Conservation (phyloP, 495 filamentous ascomycete genomes). For the Penicillium cinerascens region DNA sequence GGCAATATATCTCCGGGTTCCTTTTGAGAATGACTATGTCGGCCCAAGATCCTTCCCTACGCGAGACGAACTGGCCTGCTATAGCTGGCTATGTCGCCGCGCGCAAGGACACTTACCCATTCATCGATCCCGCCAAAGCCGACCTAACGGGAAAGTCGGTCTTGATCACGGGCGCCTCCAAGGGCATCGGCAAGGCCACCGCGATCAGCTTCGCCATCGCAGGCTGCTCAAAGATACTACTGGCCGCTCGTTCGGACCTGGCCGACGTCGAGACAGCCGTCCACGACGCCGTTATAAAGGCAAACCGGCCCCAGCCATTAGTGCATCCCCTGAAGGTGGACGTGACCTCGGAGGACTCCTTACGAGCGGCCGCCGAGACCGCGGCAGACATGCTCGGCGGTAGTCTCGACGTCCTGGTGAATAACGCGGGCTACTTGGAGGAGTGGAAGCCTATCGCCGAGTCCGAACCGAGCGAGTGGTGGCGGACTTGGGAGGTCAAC, state of each 20-base stretch:
- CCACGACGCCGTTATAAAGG: constrained; percentile 30
- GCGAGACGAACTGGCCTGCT: too few species aligned
- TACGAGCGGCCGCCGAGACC: constrained; percentile 28
- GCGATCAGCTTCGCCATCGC: constrained; percentile 44
- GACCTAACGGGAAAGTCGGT: constrained; percentile 37
- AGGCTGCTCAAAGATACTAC: constrained; percentile 41
- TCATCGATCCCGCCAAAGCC: constrained; percentile 28
- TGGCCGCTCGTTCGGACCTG: constrained; percentile 44
- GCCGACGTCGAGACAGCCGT: constrained; percentile 32
- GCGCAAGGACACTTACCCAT: constrained; percentile 42
- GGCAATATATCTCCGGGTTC: too few species aligned
- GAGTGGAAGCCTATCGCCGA: constrained; percentile 36
- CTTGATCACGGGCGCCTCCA: constrained; percentile 49
- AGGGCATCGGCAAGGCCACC: constrained; percentile 45
- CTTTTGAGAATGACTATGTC: too few species aligned
- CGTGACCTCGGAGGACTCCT: constrained; percentile 34
- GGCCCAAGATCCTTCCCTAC: too few species aligned
- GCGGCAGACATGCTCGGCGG: constrained; percentile 28
- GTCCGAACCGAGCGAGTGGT: constrained; percentile 44
- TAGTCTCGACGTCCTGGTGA: constrained; percentile 51
- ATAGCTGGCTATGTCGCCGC: background rate
- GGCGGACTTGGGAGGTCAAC: constrained; percentile 43
- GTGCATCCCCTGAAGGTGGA: constrained; percentile 43
- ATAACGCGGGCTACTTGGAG: constrained; percentile 50
- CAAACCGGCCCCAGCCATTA: constrained; percentile 33